A percentile compares a stretch with the other conserved stretches of the same genome.
Evolutionary conservation across 2,329 filamentous ascomycete species (phyloP).

Genomic region (Phoma sp.): DNA sequence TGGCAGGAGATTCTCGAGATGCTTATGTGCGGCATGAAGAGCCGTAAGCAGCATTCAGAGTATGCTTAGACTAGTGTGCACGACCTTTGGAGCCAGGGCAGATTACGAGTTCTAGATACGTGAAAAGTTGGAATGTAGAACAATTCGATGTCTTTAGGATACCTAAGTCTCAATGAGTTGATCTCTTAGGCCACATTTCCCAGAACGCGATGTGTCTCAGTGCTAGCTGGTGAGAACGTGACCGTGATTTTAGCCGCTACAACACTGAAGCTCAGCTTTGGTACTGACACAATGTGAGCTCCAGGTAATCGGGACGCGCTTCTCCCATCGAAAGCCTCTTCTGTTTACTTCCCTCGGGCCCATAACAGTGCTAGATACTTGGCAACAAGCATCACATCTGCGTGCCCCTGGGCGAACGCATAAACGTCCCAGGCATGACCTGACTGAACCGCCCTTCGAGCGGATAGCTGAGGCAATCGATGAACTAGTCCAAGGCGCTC

Average conservation of each 20-base stretch:
- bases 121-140: background rate
- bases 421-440: conserved; percentile 35
- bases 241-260: no score
- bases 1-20: conserved; percentile 36
- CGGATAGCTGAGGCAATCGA: conserved; percentile 28
- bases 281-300: conserved; percentile 20
- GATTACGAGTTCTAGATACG: background rate
- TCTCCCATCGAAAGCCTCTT: conserved; percentile 29
- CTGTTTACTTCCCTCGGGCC: conserved; percentile 26
- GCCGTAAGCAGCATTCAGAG: conserved; percentile 11
- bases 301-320: conserved; percentile 28
- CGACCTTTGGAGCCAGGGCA: background rate
- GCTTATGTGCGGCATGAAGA: conserved; percentile 21
- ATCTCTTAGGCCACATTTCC: no score
- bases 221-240: no score
- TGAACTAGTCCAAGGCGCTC: conserved; percentile 13
- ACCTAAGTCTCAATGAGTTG: no score
- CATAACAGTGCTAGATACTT: conserved; percentile 23
- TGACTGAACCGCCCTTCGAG: conserved; percentile 17
- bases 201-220: no score
- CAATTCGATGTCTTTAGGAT: conserved; percentile 11
- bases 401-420: conserved; percentile 31
- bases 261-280: conserved; percentile 14
- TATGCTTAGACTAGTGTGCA: conserved; percentile 1
- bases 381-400: conserved; percentile 28